Conservation (phyloP, 2,329 filamentous ascomycete genomes). For the Plectosphaerella plurivora region DNA sequence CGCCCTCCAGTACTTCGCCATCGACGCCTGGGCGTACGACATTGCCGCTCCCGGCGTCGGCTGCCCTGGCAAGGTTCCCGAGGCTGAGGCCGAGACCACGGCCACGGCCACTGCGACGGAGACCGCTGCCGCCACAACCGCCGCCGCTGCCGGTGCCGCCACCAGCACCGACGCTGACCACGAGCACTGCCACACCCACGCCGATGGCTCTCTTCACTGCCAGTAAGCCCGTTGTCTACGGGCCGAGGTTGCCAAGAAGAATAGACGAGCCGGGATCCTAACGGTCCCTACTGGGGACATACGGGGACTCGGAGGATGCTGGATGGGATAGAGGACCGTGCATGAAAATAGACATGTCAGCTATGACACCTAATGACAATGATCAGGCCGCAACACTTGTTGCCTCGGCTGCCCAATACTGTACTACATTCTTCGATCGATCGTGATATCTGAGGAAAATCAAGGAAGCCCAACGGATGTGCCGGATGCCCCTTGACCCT, state of each 20-base stretch:
- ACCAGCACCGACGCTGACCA: constrained; percentile 51
- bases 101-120: constrained; percentile 2
- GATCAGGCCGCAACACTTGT: background rate
- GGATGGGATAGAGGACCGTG: background rate
- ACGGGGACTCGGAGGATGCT: background rate
- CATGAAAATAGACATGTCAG: background rate
- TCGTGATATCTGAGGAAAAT: no score
- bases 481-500: no score
- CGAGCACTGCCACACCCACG: constrained; percentile 42
- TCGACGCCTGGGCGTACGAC: constrained; percentile 63
- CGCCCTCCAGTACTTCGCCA: constrained; percentile 63
- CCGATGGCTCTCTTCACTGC: constrained; percentile 29
- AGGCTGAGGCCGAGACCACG: background rate
- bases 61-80: constrained; percentile 43
- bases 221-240: background rate
- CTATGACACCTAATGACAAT: background rate
- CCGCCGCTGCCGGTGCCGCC: constrained; percentile 47
- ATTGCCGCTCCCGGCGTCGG: constrained; percentile 59
- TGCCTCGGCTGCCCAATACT: background rate
- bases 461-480: no score
- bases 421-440: no score
- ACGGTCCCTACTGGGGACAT: background rate
- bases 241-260: background rate
- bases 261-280: no score
- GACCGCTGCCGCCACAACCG: constrained; percentile 31